Base-by-base conservation (phyloP, 2,329 filamentous ascomycete genomes). In the Epichloe bromicola region DNA sequence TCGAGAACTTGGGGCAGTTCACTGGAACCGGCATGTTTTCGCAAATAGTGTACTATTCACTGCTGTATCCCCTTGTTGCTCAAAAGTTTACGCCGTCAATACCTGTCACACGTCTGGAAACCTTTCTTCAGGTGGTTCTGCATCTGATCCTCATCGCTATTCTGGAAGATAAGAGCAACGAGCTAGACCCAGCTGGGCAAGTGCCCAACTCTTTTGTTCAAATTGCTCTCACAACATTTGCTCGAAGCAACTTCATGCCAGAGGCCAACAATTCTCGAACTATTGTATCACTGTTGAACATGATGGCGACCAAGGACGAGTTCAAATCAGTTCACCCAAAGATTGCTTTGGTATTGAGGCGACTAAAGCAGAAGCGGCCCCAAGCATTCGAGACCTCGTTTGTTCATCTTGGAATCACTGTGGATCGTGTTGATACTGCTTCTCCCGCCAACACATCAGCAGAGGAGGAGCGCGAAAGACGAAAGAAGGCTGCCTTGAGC, bases 401-500 rank as follows among this genome's bases (percentile, higher is more conserved):
- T 52, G 73, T 67, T 10, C 72, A 72, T 62, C 67, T 84, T 5
- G 80, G 80, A 5, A 73, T 91, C 56, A 75, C 86, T 1, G 79
- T 86, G 5, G 88, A 95, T 60, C 79, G 86, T 47, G 81, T 94
- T 55, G 86, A 87, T 57, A 89, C 87, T 4, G 82, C 83, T 4
- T 93, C 88, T 1, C 88, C 90, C n/a, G 86, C 86, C 14, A 77
- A 74, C 51, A 76, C 74, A 50, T 74, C 79, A 5, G 80, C 75
- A 38, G 83, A 86, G 53, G 85, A 85, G 57, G 86, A 91, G 61
- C 78, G 80, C 15, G 86, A 91, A 65, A 73, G 81, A 54, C 95
- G 91, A 72, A 98, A 96, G 74, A 86, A 86, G 67, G 87, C 91
- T 49, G 93, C 93, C 0, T 70, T 90, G 40, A 91, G 89, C 59